Base-by-base conservation (phyloP, 2,329 filamentous ascomycete species). In the Alternaria triticimaculans region DNA sequence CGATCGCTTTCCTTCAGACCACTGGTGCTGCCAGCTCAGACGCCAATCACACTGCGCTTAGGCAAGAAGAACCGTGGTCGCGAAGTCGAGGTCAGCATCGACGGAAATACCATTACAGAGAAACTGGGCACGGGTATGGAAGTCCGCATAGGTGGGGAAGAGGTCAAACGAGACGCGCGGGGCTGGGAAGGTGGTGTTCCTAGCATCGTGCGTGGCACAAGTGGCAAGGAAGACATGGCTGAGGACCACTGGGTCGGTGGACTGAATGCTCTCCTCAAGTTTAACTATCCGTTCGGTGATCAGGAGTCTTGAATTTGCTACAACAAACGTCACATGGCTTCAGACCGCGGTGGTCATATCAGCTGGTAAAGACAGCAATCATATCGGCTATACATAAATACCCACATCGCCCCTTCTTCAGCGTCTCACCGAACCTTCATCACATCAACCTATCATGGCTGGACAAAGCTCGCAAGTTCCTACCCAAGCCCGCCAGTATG, bases 231-330 rank as follows among this genome's bases (percentile, higher is more conserved):
- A 18, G 74, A 75, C 71, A 83, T 86, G 71, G 84, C 85, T 23
- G 93, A 97, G 73, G 95, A 98, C 79, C 93, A 95, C 18, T 99
- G 96, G 96, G 95, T 99, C 3, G 95, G 95, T 1, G 95, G 96
- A 0, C 81, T 99, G 76, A 99, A 97, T 76, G 93, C 93, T 10
- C 78, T 98, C 74, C 82, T 99, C 71, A 99, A 99, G 83, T 99
- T 98, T 79, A 99, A 99, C 79, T 93, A 97, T 82, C 94, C 95
- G 0, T 98, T 98, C 84, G 96, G 96, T 1, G 90, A 80, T 50
- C 77, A 80, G 60, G 76, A 78, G 54, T 18, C 62, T 1, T 75
- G 30, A 37, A 20, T 7, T 11, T 20, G 20, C 11, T 43, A 15
- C 26, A 51, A 15, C 18, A 10, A 33, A 15, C 28, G n/a, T 37